Percentiles rank a stretch among this genome's conserved stretches.
These are phyloP conservation scores for Pythium guiyangense DNA, from an alignment of 352 stramenopile genomes.

Conservation along the genomic window DNA sequence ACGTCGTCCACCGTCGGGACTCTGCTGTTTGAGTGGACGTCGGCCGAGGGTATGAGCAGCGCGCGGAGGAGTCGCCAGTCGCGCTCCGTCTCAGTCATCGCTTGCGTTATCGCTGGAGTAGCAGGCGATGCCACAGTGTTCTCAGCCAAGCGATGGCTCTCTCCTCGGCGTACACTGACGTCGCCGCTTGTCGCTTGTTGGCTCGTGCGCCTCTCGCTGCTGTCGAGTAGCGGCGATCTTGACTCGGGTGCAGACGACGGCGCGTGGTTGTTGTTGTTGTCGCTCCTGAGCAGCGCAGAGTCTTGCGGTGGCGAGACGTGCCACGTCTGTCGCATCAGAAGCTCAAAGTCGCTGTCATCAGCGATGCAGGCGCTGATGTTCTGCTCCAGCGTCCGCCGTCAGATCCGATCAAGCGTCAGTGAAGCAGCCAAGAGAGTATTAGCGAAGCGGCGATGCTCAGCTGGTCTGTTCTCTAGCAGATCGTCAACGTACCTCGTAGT, in stretches of 20 bases:
- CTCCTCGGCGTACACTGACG: no score
- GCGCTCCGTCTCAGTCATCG: no score
- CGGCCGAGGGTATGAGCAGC: constrained; percentile 16
- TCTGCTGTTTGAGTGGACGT: constrained; percentile 2
- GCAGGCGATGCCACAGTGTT: no score
- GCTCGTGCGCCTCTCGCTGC: no score
- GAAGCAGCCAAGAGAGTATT: constrained; percentile 1
- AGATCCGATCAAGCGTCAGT: not conserved
- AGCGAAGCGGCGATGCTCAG: not conserved
- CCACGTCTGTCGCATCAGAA: constrained; percentile 73
- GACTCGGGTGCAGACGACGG: no score
- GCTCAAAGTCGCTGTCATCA: constrained; percentile 81
- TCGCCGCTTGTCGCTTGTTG: no score
- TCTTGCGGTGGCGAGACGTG: constrained; percentile 21
- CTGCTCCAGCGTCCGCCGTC: constrained; percentile 8
- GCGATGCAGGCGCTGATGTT: constrained; percentile 78
- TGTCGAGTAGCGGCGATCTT: no score
- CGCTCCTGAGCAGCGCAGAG: no score
- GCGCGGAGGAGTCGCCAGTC: constrained; percentile 16
- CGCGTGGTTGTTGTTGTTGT: no score
- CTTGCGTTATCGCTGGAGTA: no score
- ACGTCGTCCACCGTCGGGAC: constrained; percentile 32
- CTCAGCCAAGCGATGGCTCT: no score
- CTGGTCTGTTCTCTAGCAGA: no score
- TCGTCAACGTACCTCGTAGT: constrained; percentile 60